These are phyloP conservation scores for Chalciporus sphaerocephalus DNA, from an alignment of 768 basidiomycete genomes.

Conservation along the genomic window DNA sequence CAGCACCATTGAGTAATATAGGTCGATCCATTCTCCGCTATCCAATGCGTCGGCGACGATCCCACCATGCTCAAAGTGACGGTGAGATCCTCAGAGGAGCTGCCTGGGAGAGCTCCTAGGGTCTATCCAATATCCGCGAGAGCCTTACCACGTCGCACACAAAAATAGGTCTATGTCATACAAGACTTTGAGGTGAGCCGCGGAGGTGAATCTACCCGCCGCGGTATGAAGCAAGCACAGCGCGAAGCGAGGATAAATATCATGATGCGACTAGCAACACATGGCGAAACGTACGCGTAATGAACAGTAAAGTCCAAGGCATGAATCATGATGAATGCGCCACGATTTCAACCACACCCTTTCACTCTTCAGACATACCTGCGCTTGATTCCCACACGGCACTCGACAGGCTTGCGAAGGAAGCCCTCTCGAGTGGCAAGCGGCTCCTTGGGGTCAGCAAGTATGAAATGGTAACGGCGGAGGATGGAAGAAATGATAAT, in stretches of 20 bases:
- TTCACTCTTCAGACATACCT: slow-evolving; percentile 37
- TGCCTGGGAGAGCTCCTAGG: background rate
- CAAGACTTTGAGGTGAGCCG: background rate
- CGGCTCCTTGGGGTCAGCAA: slow-evolving; percentile 56
- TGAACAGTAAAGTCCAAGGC: background rate
- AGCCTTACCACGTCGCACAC: slow-evolving; percentile 1
- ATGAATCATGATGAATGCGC: too few relatives aligned
- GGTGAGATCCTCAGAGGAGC: slow-evolving; percentile 9
- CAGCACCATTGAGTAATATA: too few relatives aligned
- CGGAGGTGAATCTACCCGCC: background rate
- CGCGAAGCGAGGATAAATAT: background rate
- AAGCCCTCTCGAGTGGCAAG: slow-evolving; percentile 81
- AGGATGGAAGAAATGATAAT: slow-evolving; percentile 80
- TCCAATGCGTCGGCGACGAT: background rate
- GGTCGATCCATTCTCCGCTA: background rate
- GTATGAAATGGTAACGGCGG: slow-evolving; percentile 68
- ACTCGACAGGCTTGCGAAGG: slow-evolving; percentile 74
- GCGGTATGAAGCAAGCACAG: background rate
- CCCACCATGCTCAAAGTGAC: slow-evolving; percentile 4
- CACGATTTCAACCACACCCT: background rate
- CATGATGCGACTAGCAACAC: background rate
- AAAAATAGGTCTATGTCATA: slow-evolving; percentile 17
- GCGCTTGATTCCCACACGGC: slow-evolving; percentile 67
- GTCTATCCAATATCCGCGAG: background rate
- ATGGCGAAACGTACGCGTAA: slow-evolving; percentile 2